Conservation (phyloP, 345 rosid species). For the Odontarrhena argentea region DNA sequence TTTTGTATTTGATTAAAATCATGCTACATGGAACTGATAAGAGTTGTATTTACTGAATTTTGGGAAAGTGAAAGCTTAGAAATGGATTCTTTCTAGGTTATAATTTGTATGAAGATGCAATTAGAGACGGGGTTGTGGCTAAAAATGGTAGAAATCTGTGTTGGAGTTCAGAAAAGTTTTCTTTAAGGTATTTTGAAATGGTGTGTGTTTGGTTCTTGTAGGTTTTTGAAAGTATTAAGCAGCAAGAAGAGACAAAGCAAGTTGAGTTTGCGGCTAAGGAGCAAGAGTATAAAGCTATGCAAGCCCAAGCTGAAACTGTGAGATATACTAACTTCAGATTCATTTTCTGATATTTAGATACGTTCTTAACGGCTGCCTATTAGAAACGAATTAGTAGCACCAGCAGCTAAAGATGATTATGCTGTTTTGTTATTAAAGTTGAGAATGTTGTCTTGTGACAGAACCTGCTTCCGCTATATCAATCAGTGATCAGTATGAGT, state of each 20-base stretch:
- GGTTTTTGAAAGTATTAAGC: conserved; percentile 80
- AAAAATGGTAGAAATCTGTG: not conserved
- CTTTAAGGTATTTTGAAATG: not conserved
- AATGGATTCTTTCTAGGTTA: not conserved
- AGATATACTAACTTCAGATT: conserved; percentile 32
- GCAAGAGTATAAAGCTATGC: conserved; percentile 82
- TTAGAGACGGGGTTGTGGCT: not conserved
- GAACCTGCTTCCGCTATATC: not conserved
- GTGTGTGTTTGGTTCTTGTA: conserved; percentile 34
- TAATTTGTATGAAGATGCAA: not conserved
- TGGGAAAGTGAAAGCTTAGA: conserved; percentile 8
- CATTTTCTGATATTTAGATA: not conserved
- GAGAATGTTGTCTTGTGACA: conserved; percentile 13
- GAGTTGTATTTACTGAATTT: not conserved
- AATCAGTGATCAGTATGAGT: conserved; percentile 26
- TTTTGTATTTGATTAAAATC: not conserved
- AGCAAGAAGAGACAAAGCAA: conserved; percentile 81
- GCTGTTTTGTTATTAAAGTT: not conserved
- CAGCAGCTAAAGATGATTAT: not conserved
- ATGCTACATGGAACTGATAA: not conserved
- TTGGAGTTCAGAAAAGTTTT: conserved; percentile 6
- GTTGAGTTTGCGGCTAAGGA: conserved; percentile 60
- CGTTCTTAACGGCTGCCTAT: not conserved
- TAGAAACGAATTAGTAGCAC: not conserved
- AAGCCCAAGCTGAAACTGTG: conserved; percentile 94